Evolutionary conservation across 1,139 yeast genomes (phyloP).

Genomic region (Suhomyces wounanorum): DNA sequence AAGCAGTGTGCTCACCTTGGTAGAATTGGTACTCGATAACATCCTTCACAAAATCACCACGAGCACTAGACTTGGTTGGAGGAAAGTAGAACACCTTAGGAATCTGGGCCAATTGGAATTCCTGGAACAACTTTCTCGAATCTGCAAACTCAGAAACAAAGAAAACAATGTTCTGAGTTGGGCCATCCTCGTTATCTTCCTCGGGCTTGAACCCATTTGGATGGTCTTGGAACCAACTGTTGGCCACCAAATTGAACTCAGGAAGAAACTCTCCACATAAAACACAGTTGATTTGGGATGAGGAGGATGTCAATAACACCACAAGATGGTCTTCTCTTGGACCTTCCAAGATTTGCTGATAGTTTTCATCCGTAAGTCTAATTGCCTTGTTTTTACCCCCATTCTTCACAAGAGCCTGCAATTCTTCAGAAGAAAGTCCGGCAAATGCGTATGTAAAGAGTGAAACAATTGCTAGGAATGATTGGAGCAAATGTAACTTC

Average conservation of each 20-base stretch:
- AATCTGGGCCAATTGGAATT: constrained; percentile 64
- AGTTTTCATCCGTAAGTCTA: constrained; percentile 60
- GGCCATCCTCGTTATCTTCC: constrained; percentile 27
- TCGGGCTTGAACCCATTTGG: constrained; percentile 39
- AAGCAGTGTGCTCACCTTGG: constrained; percentile 53
- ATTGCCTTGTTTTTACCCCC: constrained; percentile 27
- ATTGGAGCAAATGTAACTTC: constrained; percentile 13
- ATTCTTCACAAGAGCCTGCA: constrained; percentile 23
- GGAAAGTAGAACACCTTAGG: constrained; percentile 73
- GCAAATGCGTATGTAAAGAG: constrained; percentile 20
- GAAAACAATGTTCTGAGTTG: constrained; percentile 54
- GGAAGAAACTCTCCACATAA: constrained; percentile 77
- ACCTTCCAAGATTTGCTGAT: constrained; percentile 58
- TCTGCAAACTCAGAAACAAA: constrained; percentile 72
- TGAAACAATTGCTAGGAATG: constrained; percentile 15
- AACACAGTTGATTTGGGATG: constrained; percentile 72
- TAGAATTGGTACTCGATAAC: constrained; percentile 51
- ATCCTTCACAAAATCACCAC: constrained; percentile 36
- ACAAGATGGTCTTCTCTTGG: constrained; percentile 72
- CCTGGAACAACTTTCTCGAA: constrained; percentile 54
- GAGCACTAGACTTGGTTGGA: constrained; percentile 48
- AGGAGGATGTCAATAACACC: constrained; percentile 70
- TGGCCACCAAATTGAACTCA: constrained; percentile 55
- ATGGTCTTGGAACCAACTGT: constrained; percentile 55
- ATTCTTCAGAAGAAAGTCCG: constrained; percentile 32